Conservation (phyloP, 257 asterid species). For the Ilex asprella region DNA sequence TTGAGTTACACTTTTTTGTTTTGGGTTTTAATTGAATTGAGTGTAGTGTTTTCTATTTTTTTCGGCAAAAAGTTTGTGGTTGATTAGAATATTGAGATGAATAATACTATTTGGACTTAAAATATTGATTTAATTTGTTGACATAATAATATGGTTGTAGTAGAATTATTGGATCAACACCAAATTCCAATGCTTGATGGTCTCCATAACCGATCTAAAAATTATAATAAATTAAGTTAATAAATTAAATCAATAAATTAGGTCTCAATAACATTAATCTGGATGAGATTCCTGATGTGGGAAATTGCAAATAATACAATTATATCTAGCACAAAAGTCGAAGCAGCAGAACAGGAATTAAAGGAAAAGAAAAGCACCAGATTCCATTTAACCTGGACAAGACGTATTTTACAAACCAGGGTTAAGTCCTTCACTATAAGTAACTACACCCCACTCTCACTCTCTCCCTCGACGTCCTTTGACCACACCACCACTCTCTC, state of each 20-base stretch:
- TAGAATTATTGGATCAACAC: too few relatives aligned
- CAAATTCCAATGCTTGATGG: too few relatives aligned
- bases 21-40: too few relatives aligned
- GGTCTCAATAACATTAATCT: too few relatives aligned
- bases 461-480: background rate
- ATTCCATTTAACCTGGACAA: constrained; percentile 28
- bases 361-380: constrained; percentile 12
- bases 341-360: constrained; percentile 5
- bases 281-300: background rate
- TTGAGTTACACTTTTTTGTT: too few relatives aligned
- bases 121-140: too few relatives aligned
- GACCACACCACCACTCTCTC: constrained; percentile 5
- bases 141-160: too few relatives aligned
- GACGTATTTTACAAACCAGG: constrained; percentile 10
- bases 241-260: too few relatives aligned
- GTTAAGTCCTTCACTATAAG: constrained; percentile 1
- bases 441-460: constrained; percentile 5
- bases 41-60: background rate
- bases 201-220: too few relatives aligned
- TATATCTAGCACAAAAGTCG: constrained; percentile 11
- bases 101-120: too few relatives aligned
- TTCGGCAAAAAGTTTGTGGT: background rate
- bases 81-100: background rate
- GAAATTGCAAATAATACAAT: background rate
- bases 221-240: too few relatives aligned